These are phyloP conservation scores for Tetrahymena borealis DNA, from an alignment of 73 alveolate genomes.

Conservation along the genomic window DNA sequence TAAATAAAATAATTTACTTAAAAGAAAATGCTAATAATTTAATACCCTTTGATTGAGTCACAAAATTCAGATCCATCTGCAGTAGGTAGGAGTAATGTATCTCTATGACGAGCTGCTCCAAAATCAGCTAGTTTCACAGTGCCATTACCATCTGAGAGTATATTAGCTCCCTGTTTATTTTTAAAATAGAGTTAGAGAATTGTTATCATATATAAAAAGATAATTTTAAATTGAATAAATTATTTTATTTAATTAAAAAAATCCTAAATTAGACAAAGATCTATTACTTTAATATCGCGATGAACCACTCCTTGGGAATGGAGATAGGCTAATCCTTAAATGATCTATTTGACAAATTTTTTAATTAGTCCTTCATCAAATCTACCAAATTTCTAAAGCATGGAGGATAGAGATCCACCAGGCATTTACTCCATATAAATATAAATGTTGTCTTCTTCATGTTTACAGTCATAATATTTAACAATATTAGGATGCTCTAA, in stretches of 20 bases:
- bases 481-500: conserved; percentile 72
- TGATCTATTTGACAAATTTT: conserved; percentile 53
- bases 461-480: conserved; percentile 59
- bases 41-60: conserved; percentile 33
- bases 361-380: conserved; percentile 58
- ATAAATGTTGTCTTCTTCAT: conserved; percentile 49
- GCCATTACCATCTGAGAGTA: conserved; percentile 61
- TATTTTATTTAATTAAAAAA: too few species aligned
- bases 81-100: neutral
- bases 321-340: conserved; percentile 78
- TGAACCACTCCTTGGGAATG: conserved; percentile 82
- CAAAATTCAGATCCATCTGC: conserved; percentile 24
- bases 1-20: neutral
- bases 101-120: conserved; percentile 49
- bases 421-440: conserved; percentile 69
- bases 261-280: neutral
- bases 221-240: too few species aligned
- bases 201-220: too few species aligned
- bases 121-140: conserved; percentile 62
- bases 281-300: conserved; percentile 70
- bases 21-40: neutral
- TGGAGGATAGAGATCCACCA: conserved; percentile 61
- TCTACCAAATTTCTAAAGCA: conserved; percentile 59
- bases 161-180: conserved; percentile 93
- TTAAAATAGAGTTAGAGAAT: too few species aligned